Evolutionary conservation across 75 land plant genomes (phyloP), one percentile per base, ranked within the genome.

Genomic region (Larix kaempferi): DNA sequence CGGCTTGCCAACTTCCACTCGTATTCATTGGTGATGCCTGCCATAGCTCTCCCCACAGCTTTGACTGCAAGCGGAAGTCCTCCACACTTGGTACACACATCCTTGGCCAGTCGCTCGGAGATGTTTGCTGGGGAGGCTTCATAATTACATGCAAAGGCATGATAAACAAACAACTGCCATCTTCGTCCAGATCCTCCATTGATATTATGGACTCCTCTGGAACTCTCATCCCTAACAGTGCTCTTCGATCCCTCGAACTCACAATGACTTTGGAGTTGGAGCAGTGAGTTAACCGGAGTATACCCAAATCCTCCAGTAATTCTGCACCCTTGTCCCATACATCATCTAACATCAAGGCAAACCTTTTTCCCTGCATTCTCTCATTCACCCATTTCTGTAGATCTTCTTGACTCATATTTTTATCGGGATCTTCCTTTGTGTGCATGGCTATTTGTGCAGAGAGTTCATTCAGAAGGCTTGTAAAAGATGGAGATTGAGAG

Each of bases 251-350:
- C 15, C 67, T 64, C 6, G 67, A 64, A 27, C 67, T 64, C 35
- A 64, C 29, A 10, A 64, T 64, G 10, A 64, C 44, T 41, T 64
- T 64, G 17, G 17, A 27, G 35, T 64, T 64, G 67, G 27, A 27
- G 29, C 12, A 5, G 12, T 27, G 16, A 8, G 39, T 26, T 14
- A 26, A 17, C 16, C 13, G 37, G 67, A 27, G 67, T 2, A 64
- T 17, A 15, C 67, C 29, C 67, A 64, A 64, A 4, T 27, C 67
- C 17, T 64, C 67, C 39, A 64, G 29, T 35, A 15, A 29, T 13
- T 64, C 67, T 64, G 67, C 67, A 64, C 35, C 15, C 27, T 17
- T 64, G 27, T 64, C 39, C 67, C 67, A 64, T 8, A 64, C 67
- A 64, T 64, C 67, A 64, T 64, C 67, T 64, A 64, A 33, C 15